Evolutionary conservation across 2,329 filamentous ascomycete genomes (phyloP), one percentile per base, ranked within the genome.

Genomic region (Fusarium chaquense): DNA sequence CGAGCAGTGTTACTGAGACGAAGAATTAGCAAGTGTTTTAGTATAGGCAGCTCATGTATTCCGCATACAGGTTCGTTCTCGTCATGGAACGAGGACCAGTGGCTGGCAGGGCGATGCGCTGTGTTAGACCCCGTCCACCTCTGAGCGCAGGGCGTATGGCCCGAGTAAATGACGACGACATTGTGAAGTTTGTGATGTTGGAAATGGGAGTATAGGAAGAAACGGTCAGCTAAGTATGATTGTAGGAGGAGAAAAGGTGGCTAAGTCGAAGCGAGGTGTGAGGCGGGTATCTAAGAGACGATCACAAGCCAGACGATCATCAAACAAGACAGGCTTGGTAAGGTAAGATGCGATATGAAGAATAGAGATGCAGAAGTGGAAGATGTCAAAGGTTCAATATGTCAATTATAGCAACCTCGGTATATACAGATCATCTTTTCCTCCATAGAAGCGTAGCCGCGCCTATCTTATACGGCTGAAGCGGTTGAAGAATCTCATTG

Each of bases 141-240:
- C 83, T 82, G 65, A 88, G 74, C 33, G 82, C 84, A 62, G 86
- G 86, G 69, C 86, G 82, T 67, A 88, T 71, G 28, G 81, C 81
- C 77, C 85, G 81, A 58, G 83, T 80, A 60, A 88, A 78, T 28
- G 84, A 85, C 60, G 83, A 86, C 80, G 78, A 78, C 75, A 77
- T 78, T 32, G 52, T 63, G 52, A 47, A 26, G n/a, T 46, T 58
- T 22, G 22, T 20, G 20, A 26, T 30, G 33, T 45, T 43, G 51
- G 36, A 5, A 12, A 24, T 32, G 47, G 11, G 56, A 46, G 41
- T 20, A 28, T 20, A 49, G n/a, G 32, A 30, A 41, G 24, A 52
- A 41, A 38, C 35, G 44, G 40, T n/a, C 18, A 38, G 45, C 51
- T 54, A 50, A 54, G 38, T 16, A 45, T 45, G 32, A 52, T 15